These are phyloP conservation scores for Hsuehochloa calcarea DNA, from an alignment of 176 grass and related monocot species.

Conservation along the genomic window DNA sequence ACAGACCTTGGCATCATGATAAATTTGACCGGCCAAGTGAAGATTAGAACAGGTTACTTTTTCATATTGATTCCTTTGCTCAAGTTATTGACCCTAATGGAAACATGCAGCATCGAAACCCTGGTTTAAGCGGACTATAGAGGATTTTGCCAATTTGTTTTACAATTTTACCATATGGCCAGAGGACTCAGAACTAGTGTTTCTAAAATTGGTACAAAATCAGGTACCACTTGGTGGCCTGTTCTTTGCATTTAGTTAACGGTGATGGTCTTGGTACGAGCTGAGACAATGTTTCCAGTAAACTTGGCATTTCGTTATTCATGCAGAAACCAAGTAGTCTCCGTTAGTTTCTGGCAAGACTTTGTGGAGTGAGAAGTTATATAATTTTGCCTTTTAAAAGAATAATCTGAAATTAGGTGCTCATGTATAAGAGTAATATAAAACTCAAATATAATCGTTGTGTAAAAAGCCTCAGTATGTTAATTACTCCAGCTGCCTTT, in stretches of 20 bases:
- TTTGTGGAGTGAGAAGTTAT: background rate
- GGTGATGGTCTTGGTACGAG: background rate
- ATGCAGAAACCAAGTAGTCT: background rate
- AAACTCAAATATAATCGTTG: background rate
- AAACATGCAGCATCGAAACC: background rate
- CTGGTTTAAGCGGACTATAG: background rate
- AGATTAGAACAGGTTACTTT: too few relatives aligned
- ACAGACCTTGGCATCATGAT: too few relatives aligned
- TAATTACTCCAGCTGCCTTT: background rate
- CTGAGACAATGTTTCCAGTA: background rate
- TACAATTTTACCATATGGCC: background rate
- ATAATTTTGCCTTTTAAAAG: background rate
- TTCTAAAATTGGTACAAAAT: too few relatives aligned
- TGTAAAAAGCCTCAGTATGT: background rate
- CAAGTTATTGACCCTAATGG: background rate
- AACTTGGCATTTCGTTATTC: background rate
- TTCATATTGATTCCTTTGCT: slow-evolving; percentile 5
- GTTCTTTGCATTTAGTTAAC: too few relatives aligned
- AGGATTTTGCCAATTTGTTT: background rate
- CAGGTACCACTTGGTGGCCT: too few relatives aligned
- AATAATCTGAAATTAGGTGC: background rate
- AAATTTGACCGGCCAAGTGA: too few relatives aligned
- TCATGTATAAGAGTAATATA: too few relatives aligned
- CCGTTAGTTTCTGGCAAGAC: background rate
- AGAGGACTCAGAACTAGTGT: too few relatives aligned